Conservation (phyloP, 2,329 filamentous ascomycete species). For the Ceratocystis lukuohia region DNA sequence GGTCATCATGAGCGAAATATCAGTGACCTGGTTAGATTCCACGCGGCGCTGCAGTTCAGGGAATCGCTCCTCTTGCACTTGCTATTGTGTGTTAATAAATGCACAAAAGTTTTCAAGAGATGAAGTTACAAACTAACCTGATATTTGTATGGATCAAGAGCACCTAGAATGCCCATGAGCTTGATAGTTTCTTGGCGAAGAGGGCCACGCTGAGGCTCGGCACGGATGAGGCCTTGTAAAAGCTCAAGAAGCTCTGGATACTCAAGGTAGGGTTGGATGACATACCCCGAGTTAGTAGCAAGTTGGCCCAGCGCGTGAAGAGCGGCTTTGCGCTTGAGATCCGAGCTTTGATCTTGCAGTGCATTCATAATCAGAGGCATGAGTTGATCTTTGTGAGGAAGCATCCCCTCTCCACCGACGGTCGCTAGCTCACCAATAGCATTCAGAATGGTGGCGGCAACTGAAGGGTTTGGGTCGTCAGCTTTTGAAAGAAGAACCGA, state of each 20-base stretch:
- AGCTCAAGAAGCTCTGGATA: constrained; percentile 90
- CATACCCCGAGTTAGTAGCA: constrained; percentile 92
- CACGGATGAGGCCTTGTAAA: constrained; percentile 84
- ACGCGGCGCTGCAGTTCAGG: constrained; percentile 55
- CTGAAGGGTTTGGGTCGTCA: constrained; percentile 67
- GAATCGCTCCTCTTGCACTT: constrained; percentile 78
- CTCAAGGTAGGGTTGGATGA: constrained; percentile 89
- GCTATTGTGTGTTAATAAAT: constrained; percentile 29
- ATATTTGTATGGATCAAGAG: constrained; percentile 90
- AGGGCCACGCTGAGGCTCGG: constrained; percentile 69
- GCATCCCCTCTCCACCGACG: constrained; percentile 88
- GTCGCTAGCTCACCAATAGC: constrained; percentile 89
- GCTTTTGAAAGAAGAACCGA: constrained; percentile 88
- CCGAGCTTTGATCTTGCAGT: constrained; percentile 84
- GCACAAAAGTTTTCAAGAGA: neutral
- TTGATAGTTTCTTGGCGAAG: constrained; percentile 92
- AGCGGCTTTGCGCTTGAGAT: constrained; percentile 79
- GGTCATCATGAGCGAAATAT: constrained; percentile 96
- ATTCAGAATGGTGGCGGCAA: constrained; percentile 87
- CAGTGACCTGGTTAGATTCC: constrained; percentile 57
- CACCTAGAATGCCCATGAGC: constrained; percentile 86
- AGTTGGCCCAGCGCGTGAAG: constrained; percentile 82
- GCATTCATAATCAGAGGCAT: constrained; percentile 95
- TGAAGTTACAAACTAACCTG: constrained; percentile 31
- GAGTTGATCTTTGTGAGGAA: constrained; percentile 74